Evolutionary conservation across 2,329 filamentous ascomycete species (phyloP).

Genomic region (Cryphonectria naterciae): DNA sequence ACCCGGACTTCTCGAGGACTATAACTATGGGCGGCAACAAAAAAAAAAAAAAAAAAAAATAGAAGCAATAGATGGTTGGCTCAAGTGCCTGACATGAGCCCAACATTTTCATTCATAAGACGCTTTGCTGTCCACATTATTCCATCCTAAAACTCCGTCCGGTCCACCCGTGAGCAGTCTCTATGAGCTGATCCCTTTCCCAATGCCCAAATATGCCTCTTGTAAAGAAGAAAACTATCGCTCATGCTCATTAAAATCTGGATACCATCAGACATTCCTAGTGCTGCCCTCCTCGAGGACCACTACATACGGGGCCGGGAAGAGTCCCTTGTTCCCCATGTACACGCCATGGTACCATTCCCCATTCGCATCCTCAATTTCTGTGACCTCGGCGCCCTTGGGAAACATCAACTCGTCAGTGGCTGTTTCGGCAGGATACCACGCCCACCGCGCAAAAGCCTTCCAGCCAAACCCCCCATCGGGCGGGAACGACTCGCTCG

Average conservation of each 20-base stretch:
- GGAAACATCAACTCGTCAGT: constrained; percentile 84
- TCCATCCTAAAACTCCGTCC: neutral
- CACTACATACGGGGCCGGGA: constrained; percentile 77
- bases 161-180: neutral
- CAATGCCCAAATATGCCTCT: neutral
- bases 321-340: constrained; percentile 77
- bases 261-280: constrained; percentile 10
- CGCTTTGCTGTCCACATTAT: neutral
- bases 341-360: constrained; percentile 91
- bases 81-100: neutral
- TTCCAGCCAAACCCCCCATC: constrained; percentile 72
- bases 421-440: constrained; percentile 69
- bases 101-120: neutral
- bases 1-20: neutral
- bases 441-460: constrained; percentile 73
- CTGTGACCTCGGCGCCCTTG: constrained; percentile 77
- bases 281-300: constrained; percentile 40
- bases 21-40: neutral
- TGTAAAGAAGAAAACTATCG: neutral
- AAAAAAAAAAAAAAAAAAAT: neutral
- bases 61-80: neutral
- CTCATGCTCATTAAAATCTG: constrained; percentile 21
- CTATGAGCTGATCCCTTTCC: neutral
- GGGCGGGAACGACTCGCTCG: constrained; percentile 63
- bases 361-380: constrained; percentile 85